phyloP scores from a whole-genome alignment of 2,329 filamentous ascomycete genomes.

The Hypomyces perniciosus region DNA sequence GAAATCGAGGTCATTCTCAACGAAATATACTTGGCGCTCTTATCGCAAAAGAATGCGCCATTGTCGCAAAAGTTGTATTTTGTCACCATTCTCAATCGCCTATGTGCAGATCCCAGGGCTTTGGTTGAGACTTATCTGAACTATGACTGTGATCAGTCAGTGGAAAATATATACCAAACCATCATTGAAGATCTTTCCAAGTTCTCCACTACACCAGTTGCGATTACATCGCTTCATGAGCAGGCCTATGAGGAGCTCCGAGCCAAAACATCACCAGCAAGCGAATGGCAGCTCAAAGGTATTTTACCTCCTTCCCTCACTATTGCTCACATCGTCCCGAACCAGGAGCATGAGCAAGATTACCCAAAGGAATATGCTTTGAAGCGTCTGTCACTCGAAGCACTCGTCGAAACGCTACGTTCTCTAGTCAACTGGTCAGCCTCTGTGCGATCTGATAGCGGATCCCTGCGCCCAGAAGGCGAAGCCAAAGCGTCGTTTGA shows the following conservation, averaged over 20 bases:
- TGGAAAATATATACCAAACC: conserved; percentile 95
- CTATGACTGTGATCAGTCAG: conserved; percentile 91
- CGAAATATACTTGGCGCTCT: conserved; percentile 88
- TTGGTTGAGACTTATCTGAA: conserved; percentile 95
- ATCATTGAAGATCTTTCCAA: conserved; percentile 91
- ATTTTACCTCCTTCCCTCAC: conserved; percentile 82
- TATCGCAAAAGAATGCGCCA: conserved; percentile 82
- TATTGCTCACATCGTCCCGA: conserved; percentile 63
- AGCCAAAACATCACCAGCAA: conserved; percentile 50
- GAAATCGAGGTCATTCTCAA: conserved; percentile 97
- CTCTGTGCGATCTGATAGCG: conserved; percentile 53
- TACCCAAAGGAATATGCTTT: conserved; percentile 86
- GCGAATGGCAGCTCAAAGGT: conserved; percentile 83
- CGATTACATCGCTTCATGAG: conserved; percentile 70
- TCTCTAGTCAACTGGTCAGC: conserved; percentile 90
- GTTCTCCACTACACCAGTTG: conserved; percentile 72
- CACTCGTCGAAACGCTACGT: conserved; percentile 78
- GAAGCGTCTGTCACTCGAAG: conserved; percentile 84
- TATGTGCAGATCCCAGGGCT: conserved; percentile 80
- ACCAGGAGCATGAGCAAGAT: conserved; percentile 57
- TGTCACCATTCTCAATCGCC: conserved; percentile 73
- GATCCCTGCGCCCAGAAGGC: conserved; percentile 23
- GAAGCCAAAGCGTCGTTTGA: conserved; percentile 35
- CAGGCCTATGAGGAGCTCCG: conserved; percentile 80
- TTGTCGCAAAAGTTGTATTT: conserved; percentile 90